Evolutionary conservation across 495 filamentous ascomycete species (phyloP).

Genomic region (Annulohypoxylon nitens): DNA sequence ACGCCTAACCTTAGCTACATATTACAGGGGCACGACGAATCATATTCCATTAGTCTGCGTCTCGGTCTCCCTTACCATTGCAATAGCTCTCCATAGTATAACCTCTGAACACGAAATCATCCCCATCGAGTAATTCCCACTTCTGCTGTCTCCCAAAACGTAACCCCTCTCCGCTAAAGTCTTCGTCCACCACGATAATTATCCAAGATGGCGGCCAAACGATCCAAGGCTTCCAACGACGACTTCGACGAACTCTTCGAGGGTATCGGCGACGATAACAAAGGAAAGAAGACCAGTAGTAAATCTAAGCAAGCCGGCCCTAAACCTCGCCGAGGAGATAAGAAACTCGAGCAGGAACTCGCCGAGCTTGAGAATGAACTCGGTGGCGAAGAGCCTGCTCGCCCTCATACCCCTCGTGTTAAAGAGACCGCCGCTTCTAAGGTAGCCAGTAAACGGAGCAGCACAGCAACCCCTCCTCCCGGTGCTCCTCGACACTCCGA

Average conservation of each 20-base stretch:
- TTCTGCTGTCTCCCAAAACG: slow-evolving; percentile 7
- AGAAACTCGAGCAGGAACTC: slow-evolving; percentile 73
- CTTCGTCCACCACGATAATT: slow-evolving; percentile 13
- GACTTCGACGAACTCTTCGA: slow-evolving; percentile 88
- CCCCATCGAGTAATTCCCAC: slow-evolving; percentile 11
- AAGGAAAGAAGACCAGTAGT: slow-evolving; percentile 57
- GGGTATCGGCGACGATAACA: slow-evolving; percentile 69
- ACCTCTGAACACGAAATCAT: slow-evolving; percentile 11
- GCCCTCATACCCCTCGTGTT: slow-evolving; percentile 86
- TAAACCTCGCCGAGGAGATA: slow-evolving; percentile 60
- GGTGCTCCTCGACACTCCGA: slow-evolving; percentile 72
- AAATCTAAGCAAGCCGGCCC: slow-evolving; percentile 62
- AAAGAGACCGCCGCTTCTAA: slow-evolving; percentile 69
- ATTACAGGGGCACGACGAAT: slow-evolving; percentile 30
- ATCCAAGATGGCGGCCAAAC: slow-evolving; percentile 58
- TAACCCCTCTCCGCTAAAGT: slow-evolving; percentile 29
- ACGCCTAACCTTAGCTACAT: slow-evolving; percentile 30
- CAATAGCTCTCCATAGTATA: slow-evolving; percentile 24
- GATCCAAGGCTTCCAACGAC: slow-evolving; percentile 67
- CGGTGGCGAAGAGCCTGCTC: slow-evolving; percentile 72
- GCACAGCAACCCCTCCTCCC: slow-evolving; percentile 67
- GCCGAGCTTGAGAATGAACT: slow-evolving; percentile 86
- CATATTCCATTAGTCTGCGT: slow-evolving; percentile 19
- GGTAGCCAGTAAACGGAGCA: slow-evolving; percentile 68
- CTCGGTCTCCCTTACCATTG: background rate